Conservation (phyloP, 202 grass and related monocot species). For the Zizania palustris region DNA sequence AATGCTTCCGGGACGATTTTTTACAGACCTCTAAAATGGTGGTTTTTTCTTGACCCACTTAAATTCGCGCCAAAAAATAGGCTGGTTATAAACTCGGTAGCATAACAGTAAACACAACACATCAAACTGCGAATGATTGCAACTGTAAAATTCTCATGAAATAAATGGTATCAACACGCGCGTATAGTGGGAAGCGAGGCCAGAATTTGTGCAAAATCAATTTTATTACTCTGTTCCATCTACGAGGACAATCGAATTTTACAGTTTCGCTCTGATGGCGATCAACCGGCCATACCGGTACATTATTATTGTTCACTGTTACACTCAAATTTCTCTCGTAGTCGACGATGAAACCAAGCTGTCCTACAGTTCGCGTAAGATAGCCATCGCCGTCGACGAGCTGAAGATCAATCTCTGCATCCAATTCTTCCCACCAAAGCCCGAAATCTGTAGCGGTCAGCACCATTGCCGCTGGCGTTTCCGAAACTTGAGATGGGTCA, state of each 20-base stretch:
- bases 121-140: too few relatives aligned
- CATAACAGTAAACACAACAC: too few relatives aligned
- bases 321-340: conserved; percentile 8
- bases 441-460: neutral
- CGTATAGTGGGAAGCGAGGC: neutral
- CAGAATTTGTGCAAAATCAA: neutral
- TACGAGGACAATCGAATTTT: conserved; percentile 4
- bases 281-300: neutral
- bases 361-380: conserved; percentile 10
- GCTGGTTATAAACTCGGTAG: too few relatives aligned
- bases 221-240: neutral
- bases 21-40: too few relatives aligned
- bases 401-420: neutral
- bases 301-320: neutral
- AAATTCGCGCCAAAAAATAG: too few relatives aligned
- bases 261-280: neutral
- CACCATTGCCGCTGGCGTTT: neutral
- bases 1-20: too few relatives aligned
- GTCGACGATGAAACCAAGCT: neutral
- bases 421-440: neutral
- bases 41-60: too few relatives aligned
- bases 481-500: neutral
- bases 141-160: too few relatives aligned
- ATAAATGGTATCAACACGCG: too few relatives aligned
- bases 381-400: neutral